A percentile compares a stretch with the other conserved stretches of the same genome.
phyloP scores from a whole-genome alignment of 179 eudicot genomes.

The Spinacia oleracea region DNA sequence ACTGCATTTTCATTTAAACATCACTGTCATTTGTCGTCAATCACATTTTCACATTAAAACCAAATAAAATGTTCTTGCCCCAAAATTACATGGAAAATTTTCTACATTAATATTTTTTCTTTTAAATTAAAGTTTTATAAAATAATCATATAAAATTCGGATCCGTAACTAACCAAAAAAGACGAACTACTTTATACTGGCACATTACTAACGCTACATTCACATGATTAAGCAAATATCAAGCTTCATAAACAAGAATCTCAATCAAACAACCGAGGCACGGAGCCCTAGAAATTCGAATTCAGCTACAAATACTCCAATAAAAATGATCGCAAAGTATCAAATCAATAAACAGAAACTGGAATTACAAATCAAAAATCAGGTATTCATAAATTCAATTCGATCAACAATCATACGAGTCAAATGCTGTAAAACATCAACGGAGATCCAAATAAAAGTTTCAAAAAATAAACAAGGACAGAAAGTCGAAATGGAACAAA shows the following conservation, averaged over 20 bases:
- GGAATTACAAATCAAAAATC: not conserved
- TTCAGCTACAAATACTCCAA: constrained; percentile 1
- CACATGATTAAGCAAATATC: not conserved
- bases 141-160: not conserved
- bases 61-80: not conserved
- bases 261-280: constrained; percentile 13
- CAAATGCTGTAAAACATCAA: not conserved
- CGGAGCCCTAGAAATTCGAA: constrained; percentile 15
- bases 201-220: constrained; percentile 12
- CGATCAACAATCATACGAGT: constrained; percentile 24
- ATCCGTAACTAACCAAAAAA: not conserved
- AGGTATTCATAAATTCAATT: constrained; percentile 18
- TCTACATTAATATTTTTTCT: not conserved
- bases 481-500: not conserved
- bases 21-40: not conserved
- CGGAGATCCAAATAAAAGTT: not conserved
- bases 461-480: not conserved
- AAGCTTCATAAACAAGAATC: not conserved
- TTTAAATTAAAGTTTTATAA: too few species aligned
- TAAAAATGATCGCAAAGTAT: not conserved
- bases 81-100: not conserved
- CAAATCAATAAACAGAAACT: constrained; percentile 9
- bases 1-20: not conserved
- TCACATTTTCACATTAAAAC: not conserved
- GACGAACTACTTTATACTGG: not conserved